A percentile compares a stretch with the other conserved stretches of the same genome.
phyloP scores from a whole-genome alignment of 106 monocot genomes.

The Dendrobium nobile region DNA sequence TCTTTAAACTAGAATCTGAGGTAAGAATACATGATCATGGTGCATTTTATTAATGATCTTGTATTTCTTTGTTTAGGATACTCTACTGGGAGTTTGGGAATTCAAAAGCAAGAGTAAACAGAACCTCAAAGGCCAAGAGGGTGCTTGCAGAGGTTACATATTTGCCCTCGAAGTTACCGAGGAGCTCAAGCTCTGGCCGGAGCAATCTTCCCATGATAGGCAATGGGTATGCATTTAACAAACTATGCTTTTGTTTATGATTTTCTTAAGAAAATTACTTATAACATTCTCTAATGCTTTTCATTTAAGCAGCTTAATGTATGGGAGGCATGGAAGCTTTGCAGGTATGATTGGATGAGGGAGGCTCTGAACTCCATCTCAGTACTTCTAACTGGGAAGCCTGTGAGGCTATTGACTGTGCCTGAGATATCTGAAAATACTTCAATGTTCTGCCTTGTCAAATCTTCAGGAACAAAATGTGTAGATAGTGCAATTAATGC shows the following conservation, averaged over 20 bases:
- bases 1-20: neutral
- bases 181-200: constrained; percentile 49
- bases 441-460: neutral
- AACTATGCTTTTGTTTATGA: too few species aligned
- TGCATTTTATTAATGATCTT: neutral
- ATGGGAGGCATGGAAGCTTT: constrained; percentile 10
- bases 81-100: constrained; percentile 37
- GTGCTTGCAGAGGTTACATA: constrained; percentile 46
- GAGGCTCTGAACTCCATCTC: constrained; percentile 9
- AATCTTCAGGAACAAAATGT: neutral
- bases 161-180: constrained; percentile 47
- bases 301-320: constrained; percentile 6
- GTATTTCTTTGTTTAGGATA: constrained; percentile 19
- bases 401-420: neutral
- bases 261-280: too few species aligned
- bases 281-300: neutral
- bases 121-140: constrained; percentile 18
- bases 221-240: constrained; percentile 37
- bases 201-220: constrained; percentile 36
- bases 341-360: constrained; percentile 19
- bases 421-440: constrained; percentile 2
- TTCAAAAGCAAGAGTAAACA: constrained; percentile 69
- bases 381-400: neutral
- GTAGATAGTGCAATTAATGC: constrained; percentile 8
- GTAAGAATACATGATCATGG: neutral